Percentiles rank a stretch among this genome's conserved stretches.
Evolutionary conservation across 371 early-diverging fungal genomes (phyloP).

Genomic region (Actinomucor elegans): DNA sequence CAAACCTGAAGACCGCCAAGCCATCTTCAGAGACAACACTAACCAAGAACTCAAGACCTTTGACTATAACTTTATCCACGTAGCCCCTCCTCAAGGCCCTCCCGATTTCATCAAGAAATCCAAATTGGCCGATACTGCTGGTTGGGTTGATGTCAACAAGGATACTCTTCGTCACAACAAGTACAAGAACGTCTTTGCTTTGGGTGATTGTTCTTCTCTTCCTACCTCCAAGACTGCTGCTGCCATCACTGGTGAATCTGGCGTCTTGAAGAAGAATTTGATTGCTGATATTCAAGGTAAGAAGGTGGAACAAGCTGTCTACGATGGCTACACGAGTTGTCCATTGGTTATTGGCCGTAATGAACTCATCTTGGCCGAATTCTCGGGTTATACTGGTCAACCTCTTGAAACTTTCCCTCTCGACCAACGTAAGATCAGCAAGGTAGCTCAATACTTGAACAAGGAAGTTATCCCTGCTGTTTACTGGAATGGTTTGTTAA

Average conservation of each 20-base stretch:
- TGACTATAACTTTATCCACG: constrained; percentile 84
- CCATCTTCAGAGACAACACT: constrained; percentile 68
- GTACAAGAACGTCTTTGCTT: constrained; percentile 76
- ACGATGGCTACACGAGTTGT: constrained; percentile 88
- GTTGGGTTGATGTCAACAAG: constrained; percentile 84
- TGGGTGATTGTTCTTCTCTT: constrained; percentile 82
- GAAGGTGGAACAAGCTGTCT: constrained; percentile 48
- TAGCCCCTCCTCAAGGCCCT: constrained; percentile 85
- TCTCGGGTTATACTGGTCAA: constrained; percentile 78
- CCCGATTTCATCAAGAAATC: constrained; percentile 77
- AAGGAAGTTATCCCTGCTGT: constrained; percentile 75
- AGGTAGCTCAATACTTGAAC: constrained; percentile 68
- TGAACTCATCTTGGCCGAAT: constrained; percentile 85
- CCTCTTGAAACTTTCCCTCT: constrained; percentile 86
- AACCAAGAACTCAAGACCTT: constrained; percentile 56
- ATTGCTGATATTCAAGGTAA: constrained; percentile 64
- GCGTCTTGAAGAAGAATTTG: constrained; percentile 76
- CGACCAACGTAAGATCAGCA: constrained; percentile 75
- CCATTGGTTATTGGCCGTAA: constrained; percentile 76
- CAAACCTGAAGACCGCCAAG: constrained; percentile 60
- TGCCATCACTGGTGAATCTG: constrained; percentile 82
- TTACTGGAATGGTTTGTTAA: constrained; percentile 79
- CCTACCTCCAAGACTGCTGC: constrained; percentile 95
- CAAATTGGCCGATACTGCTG: constrained; percentile 72
- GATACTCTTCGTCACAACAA: constrained; percentile 77